Base-by-base conservation (phyloP, 2,329 filamentous ascomycete species). In the Neoascochyta sp. region DNA sequence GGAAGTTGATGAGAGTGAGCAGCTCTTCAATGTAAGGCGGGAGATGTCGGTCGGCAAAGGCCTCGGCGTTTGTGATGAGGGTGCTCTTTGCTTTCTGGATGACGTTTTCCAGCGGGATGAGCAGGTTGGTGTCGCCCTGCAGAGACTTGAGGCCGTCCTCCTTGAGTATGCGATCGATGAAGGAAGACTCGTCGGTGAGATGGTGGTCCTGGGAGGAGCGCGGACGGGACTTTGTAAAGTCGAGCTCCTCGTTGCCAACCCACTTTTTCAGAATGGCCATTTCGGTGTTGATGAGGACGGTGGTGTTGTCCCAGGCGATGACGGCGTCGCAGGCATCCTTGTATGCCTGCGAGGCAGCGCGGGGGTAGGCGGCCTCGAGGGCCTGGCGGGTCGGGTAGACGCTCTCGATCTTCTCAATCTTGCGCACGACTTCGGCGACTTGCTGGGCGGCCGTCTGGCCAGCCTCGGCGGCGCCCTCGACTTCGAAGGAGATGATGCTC, bases 11-110 rank as follows among this genome's bases (percentile, higher is more conserved):
- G 23, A 98, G 73, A 0, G 87, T 95, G 25, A 96, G 77, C 24
- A 98, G 74, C 62, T 98, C 92, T 59, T 98, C 92, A 36, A 98
- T 93, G 57, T 95, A 96, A 0, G 89, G 89, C 5, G 92, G 92
- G 10, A 98, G 71, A 65, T 98, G 90, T 4, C 90, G 81, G 52
- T 89, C 85, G 22, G 82, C 80, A 59, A 96, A 98, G 1, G 81
- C 80, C 39, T 80, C 78, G 3, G 87, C 85, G 56, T 95, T 95
- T 46, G 80, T 73, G 25, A 96, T 95, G 25, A 96, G 71, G 0
- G 90, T 95, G 39, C 78, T 79, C 64, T 98, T 98, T 26, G 89
- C 90, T 65, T 98, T 96, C 57, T 80, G 78, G 51, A 98, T 95
- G 35, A 95, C 88, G 43, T 76, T 78, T 18, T 86, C 83, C 43